phyloP scores from a whole-genome alignment of 208 protist species.

The Borovskyia barvae region DNA sequence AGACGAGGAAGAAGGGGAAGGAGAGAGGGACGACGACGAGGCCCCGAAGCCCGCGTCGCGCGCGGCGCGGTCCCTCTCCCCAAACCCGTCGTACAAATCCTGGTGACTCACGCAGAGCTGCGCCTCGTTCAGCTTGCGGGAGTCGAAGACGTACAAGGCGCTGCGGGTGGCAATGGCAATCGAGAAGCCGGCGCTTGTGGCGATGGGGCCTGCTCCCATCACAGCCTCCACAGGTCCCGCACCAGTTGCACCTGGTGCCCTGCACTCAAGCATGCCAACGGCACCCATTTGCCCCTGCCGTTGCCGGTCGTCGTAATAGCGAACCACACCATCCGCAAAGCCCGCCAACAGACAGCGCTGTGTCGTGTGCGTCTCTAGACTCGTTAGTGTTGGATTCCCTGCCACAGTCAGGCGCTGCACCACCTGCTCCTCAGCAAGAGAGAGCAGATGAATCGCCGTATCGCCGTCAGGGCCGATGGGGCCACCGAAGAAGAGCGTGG shows the following conservation, averaged over 20 bases:
- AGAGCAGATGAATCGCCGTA: slow-evolving; percentile 77
- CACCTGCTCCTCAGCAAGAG: slow-evolving; percentile 82
- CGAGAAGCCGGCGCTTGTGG: slow-evolving; percentile 36
- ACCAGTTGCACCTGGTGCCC: slow-evolving; percentile 3
- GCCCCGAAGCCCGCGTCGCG: neutral
- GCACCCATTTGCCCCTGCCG: slow-evolving; percentile 69
- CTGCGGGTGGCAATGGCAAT: slow-evolving; percentile 58
- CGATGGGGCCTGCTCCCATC: slow-evolving; percentile 32
- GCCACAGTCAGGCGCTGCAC: slow-evolving; percentile 70
- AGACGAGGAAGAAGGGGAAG: neutral
- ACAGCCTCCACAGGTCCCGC: slow-evolving; percentile 24
- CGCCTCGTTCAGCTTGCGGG: slow-evolving; percentile 64
- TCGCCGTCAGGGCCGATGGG: slow-evolving; percentile 59
- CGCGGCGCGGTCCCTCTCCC: neutral
- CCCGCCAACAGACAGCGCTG: slow-evolving; percentile 72
- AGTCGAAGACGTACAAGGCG: slow-evolving; percentile 67
- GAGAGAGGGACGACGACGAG: neutral
- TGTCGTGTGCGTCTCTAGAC: slow-evolving; percentile 64
- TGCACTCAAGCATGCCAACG: slow-evolving; percentile 52
- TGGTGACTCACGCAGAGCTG: slow-evolving; percentile 23
- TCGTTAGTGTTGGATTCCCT: slow-evolving; percentile 66
- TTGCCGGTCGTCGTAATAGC: slow-evolving; percentile 89
- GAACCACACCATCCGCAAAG: slow-evolving; percentile 75
- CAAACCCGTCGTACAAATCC: slow-evolving; percentile 34
- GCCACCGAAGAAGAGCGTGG: slow-evolving; percentile 80